A percentile compares a stretch with the other conserved stretches of the same genome.
Evolutionary conservation across 106 monocot species (phyloP).

Genomic region (Posidonia australis): DNA sequence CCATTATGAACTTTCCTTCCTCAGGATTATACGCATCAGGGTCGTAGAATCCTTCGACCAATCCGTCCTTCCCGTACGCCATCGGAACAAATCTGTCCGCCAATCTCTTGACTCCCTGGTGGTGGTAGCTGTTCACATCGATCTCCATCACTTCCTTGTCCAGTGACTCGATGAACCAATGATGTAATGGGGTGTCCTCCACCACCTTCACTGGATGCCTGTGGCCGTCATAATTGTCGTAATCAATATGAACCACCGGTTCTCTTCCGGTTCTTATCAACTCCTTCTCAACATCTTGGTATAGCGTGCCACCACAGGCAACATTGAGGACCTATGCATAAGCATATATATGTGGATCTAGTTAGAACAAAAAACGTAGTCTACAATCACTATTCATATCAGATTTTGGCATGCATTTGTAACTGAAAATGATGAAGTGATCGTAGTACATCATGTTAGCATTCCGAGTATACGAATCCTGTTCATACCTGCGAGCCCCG

Average conservation of each 20-base stretch:
- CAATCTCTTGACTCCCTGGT: conserved; percentile 81
- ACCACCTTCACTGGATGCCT: conserved; percentile 51
- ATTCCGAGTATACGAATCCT: too few species aligned
- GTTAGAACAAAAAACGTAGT: too few species aligned
- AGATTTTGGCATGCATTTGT: too few species aligned
- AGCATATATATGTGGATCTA: too few species aligned
- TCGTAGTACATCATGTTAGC: too few species aligned
- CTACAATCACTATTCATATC: too few species aligned
- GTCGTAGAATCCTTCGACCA: conserved; percentile 85
- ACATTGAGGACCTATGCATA: conserved; percentile 85
- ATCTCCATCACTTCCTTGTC: conserved; percentile 37
- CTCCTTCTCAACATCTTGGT: conserved; percentile 69
- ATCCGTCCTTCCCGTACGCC: conserved; percentile 58
- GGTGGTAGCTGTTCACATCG: conserved; percentile 90
- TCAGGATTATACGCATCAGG: conserved; percentile 59
- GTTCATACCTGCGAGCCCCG: conserved; percentile 50
- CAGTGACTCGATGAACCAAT: conserved; percentile 58
- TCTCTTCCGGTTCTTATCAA: conserved; percentile 6
- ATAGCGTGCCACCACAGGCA: conserved; percentile 69
- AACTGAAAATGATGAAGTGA: too few species aligned
- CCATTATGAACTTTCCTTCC: conserved; percentile 84
- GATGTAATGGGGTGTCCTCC: conserved; percentile 37
- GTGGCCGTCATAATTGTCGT: conserved; percentile 74
- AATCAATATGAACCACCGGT: conserved; percentile 49
- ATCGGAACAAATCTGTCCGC: conserved; percentile 70